Base-by-base conservation (phyloP, 192 early-diverging fungal species). In the Backusella sp. region DNA sequence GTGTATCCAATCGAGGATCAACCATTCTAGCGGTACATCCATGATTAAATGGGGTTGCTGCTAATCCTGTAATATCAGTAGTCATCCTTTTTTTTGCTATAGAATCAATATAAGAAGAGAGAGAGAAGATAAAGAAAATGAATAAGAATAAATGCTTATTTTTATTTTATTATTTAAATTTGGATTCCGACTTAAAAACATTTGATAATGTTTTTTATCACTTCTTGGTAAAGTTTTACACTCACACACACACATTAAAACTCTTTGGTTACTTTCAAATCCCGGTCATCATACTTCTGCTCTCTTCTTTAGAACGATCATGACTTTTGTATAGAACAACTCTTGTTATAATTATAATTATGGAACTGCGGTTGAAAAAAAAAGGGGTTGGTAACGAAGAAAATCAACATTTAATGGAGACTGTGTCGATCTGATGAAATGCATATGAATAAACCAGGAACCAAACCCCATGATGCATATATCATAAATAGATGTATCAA, bases 1-100 rank as follows among this genome's bases (percentile, higher is more conserved):
- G 39, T 21, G 75, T 77, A 30, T 70, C 37, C 30, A 77, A 68
- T n/a, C 62, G 49, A n/a, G 52, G 71, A 41, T 80, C 79, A 26
- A 77, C 32, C 19, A 42, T 62, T 39, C 70, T 56, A 37, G n/a
- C n/a, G 7, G 77, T 73, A 32, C 77, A 78, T 4, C 77, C 71
- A 49, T 77, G 68, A 12, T 71, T 77, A 9, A 70, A 28, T 39
- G 69, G 41, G 6, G 21, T 26, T 37, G 41, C 26, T 70, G 28
- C 9, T 46, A 70, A 21, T 9, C 69, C 37, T 59, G 53, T 23
- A 59, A 59, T 8, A 6, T 59, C 53, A 59, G 53, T 26, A 4
- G 21, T 59, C 53, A 59, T 59, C 12, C 32, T 32, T 32, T 32
- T 32, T 0, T 44, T 44, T 44, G 42, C 42, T 44, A 44, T 44